A percentile compares a stretch with the other conserved stretches of the same genome.
phyloP scores from a whole-genome alignment of 768 basidiomycete genomes.

The Leccinum subgranulosum region DNA sequence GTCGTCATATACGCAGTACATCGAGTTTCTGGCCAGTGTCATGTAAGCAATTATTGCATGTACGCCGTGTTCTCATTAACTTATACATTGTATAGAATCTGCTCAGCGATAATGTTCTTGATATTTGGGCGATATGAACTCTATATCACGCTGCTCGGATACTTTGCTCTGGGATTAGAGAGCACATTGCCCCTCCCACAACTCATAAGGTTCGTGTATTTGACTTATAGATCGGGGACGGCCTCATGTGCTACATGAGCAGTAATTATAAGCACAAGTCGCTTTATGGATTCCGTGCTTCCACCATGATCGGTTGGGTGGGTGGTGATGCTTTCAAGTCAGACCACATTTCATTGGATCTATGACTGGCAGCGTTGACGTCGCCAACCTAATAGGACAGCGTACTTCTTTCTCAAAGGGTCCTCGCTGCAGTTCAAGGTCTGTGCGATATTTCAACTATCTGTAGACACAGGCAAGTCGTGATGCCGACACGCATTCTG shows the following conservation, averaged over 20 bases:
- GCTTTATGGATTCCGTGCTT: conserved; percentile 80
- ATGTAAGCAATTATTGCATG: conserved; percentile 45
- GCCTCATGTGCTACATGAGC: conserved; percentile 20
- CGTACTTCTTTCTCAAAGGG: conserved; percentile 73
- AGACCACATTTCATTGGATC: conserved; percentile 17
- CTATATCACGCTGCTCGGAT: conserved; percentile 67
- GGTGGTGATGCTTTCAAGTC: conserved; percentile 88
- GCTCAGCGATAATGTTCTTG: conserved; percentile 69
- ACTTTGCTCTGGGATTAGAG: conserved; percentile 76
- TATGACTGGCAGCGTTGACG: conserved; percentile 14
- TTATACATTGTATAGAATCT: conserved; percentile 39
- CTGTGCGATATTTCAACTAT: conserved; percentile 81
- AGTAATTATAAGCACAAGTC: conserved; percentile 81
- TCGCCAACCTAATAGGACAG: conserved; percentile 45
- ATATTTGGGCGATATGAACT: conserved; percentile 63
- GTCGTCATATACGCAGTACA: conserved; percentile 70
- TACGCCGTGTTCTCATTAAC: conserved; percentile 3
- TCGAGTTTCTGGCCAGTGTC: conserved; percentile 78
- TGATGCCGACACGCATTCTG: conserved; percentile 2
- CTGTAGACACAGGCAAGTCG: conserved; percentile 67
- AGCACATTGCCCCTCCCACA: conserved; percentile 87
- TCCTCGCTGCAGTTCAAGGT: conserved; percentile 80
- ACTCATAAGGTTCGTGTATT: conserved; percentile 57
- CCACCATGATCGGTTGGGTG: conserved; percentile 79
- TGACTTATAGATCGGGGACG: conserved; percentile 1